Evolutionary conservation across 164 flowering plant genomes (phyloP).

Genomic region (Litsea cubeba): DNA sequence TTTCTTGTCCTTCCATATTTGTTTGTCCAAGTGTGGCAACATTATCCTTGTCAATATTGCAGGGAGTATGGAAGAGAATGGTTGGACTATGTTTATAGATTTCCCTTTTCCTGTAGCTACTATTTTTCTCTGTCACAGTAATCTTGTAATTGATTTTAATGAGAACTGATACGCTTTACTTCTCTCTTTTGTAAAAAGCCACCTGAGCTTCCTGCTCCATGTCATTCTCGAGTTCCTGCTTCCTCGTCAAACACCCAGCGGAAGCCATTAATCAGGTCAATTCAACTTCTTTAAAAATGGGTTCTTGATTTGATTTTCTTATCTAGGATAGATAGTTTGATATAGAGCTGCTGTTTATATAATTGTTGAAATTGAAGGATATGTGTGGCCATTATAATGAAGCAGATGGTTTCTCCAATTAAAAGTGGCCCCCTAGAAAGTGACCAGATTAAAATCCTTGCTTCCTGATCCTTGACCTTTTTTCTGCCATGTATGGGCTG

Average conservation of each 20-base stretch:
- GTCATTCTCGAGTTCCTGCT: constrained; percentile 15
- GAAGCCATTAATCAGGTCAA: constrained; percentile 57
- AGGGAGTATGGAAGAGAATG: neutral
- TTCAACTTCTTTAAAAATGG: neutral
- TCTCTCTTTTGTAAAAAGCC: constrained; percentile 29
- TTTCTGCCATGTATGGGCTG: too few relatives aligned
- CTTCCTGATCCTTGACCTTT: neutral
- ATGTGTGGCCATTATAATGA: neutral
- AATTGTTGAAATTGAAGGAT: neutral
- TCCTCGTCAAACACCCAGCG: constrained; percentile 24
- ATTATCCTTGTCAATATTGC: too few relatives aligned
- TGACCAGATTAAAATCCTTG: too few relatives aligned
- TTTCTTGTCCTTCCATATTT: neutral
- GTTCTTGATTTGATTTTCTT: neutral
- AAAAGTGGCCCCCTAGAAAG: neutral
- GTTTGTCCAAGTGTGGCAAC: neutral
- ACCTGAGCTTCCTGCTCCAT: constrained; percentile 38
- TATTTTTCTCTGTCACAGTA: too few relatives aligned
- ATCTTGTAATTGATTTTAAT: neutral
- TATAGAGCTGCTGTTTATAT: too few relatives aligned
- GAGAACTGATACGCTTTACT: neutral
- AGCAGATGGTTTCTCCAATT: neutral
- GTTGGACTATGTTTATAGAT: neutral
- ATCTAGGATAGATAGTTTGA: neutral
- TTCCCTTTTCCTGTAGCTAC: too few relatives aligned